Conservation (phyloP, 1,284 basidiomycete genomes). For the Ustilago sp. region DNA sequence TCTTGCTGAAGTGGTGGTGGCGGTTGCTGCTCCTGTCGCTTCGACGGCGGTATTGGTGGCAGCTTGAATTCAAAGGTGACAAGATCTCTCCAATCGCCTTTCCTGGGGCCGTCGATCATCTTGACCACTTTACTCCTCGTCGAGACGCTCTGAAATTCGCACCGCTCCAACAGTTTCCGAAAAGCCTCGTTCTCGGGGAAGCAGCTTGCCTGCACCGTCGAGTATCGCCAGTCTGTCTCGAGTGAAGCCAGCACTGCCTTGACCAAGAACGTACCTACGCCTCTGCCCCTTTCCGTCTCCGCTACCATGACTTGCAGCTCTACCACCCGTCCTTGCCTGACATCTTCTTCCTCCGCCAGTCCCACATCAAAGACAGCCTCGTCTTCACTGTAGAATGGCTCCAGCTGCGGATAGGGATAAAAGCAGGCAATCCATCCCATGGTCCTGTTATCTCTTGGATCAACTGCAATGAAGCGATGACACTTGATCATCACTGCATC, state of each 20-base stretch:
- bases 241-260: slow-evolving; percentile 27
- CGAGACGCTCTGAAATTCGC: slow-evolving; percentile 11
- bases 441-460: slow-evolving; percentile 38
- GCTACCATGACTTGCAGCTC: slow-evolving; percentile 46
- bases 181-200: slow-evolving; percentile 34
- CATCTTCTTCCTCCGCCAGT: not conserved
- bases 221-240: slow-evolving; percentile 14
- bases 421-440: slow-evolving; percentile 45
- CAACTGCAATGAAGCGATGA: slow-evolving; percentile 40
- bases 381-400: slow-evolving; percentile 13
- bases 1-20: slow-evolving; percentile 2
- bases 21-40: slow-evolving; percentile 7
- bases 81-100: slow-evolving; percentile 35
- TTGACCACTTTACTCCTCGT: slow-evolving; percentile 15
- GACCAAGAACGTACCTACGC: slow-evolving; percentile 27
- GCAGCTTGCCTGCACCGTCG: slow-evolving; percentile 37
- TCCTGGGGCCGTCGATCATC: slow-evolving; percentile 38
- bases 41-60: slow-evolving; percentile 9
- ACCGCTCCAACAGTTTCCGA: slow-evolving; percentile 12
- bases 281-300: slow-evolving; percentile 25
- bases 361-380: not conserved
- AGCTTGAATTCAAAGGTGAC: slow-evolving; percentile 25
- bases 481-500: slow-evolving; percentile 44
- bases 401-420: slow-evolving; percentile 19
- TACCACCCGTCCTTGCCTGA: slow-evolving; percentile 15